phyloP scores from a whole-genome alignment of 352 stramenopile genomes.

The Pythium aristosporum region DNA sequence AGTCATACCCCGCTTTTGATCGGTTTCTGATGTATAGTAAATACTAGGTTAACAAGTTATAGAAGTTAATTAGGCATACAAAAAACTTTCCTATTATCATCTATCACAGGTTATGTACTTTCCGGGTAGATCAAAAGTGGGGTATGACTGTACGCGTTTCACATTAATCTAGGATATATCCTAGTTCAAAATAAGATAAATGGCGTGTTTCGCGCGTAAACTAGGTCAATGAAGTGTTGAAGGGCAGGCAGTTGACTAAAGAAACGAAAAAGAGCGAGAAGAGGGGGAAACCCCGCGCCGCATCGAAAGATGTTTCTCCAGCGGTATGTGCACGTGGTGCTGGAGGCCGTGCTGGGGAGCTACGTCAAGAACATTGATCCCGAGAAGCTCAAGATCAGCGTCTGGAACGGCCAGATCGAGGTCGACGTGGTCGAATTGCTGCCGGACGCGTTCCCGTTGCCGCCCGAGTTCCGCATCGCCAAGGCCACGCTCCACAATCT shows the following conservation, averaged over 20 bases:
- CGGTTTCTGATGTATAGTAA: too few species aligned
- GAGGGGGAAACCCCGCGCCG: not conserved
- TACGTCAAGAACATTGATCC: slow-evolving; percentile 89
- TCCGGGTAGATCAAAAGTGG: too few species aligned
- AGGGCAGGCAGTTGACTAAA: slow-evolving; percentile 15
- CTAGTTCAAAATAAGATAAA: not conserved
- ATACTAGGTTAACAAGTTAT: too few species aligned
- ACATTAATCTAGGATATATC: slow-evolving; percentile 2
- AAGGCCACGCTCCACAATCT: slow-evolving; percentile 77
- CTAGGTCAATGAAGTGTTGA: slow-evolving; percentile 9
- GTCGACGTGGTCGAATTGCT: slow-evolving; percentile 78
- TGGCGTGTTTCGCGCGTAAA: not conserved
- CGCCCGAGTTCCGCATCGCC: slow-evolving; percentile 63
- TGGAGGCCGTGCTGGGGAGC: slow-evolving; percentile 78
- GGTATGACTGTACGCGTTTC: too few species aligned
- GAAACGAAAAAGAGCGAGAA: not conserved
- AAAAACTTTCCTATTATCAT: too few species aligned
- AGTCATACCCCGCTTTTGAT: too few species aligned
- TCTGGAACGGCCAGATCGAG: slow-evolving; percentile 86
- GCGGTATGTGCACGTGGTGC: slow-evolving; percentile 81
- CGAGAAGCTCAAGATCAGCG: slow-evolving; percentile 79
- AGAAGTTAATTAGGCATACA: too few species aligned
- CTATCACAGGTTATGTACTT: too few species aligned
- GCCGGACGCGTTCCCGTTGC: slow-evolving; percentile 65
- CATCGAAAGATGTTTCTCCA: slow-evolving; percentile 64